These are phyloP conservation scores for Penicillium longicatenatum DNA, from an alignment of 495 filamentous ascomycete genomes.

Conservation along the genomic window DNA sequence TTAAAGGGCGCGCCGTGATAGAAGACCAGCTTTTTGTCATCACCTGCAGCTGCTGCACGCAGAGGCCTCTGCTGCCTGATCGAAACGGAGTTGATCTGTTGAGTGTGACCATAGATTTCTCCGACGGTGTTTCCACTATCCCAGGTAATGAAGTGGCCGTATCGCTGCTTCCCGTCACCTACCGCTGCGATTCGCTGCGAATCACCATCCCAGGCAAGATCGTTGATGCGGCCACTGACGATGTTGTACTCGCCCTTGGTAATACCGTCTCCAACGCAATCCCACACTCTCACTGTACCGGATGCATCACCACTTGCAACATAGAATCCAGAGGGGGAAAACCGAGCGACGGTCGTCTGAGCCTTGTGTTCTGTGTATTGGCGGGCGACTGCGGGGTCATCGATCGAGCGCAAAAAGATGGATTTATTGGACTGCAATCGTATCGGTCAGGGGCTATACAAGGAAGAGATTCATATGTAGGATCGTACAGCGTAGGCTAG, in stretches of 20 bases:
- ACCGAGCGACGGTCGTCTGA: constrained; percentile 86
- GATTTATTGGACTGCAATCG: constrained; percentile 85
- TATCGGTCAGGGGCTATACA: constrained; percentile 14
- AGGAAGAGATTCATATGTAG: background rate
- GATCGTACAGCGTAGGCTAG: constrained; percentile 85
- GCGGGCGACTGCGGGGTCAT: constrained; percentile 75
- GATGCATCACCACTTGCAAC: constrained; percentile 90
- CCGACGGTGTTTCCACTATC: constrained; percentile 96
- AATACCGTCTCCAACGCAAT: constrained; percentile 59
- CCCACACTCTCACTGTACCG: constrained; percentile 88
- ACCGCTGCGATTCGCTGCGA: constrained; percentile 95
- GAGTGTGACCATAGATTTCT: constrained; percentile 87
- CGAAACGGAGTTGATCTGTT: constrained; percentile 85
- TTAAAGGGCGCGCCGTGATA: constrained; percentile 94
- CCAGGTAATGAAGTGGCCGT: constrained; percentile 91
- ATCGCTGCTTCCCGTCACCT: constrained; percentile 90
- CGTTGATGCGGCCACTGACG: constrained; percentile 92
- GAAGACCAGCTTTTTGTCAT: constrained; percentile 88
- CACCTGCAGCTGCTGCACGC: constrained; percentile 85
- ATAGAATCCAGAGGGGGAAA: constrained; percentile 93
- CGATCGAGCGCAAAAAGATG: constrained; percentile 89
- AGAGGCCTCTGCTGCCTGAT: constrained; percentile 88
- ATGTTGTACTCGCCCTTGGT: constrained; percentile 87
- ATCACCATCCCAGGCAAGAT: constrained; percentile 97
- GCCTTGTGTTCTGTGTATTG: constrained; percentile 92